Base-by-base conservation (phyloP, 208 protist genomes). In the Trypanosoma grayi region DNA sequence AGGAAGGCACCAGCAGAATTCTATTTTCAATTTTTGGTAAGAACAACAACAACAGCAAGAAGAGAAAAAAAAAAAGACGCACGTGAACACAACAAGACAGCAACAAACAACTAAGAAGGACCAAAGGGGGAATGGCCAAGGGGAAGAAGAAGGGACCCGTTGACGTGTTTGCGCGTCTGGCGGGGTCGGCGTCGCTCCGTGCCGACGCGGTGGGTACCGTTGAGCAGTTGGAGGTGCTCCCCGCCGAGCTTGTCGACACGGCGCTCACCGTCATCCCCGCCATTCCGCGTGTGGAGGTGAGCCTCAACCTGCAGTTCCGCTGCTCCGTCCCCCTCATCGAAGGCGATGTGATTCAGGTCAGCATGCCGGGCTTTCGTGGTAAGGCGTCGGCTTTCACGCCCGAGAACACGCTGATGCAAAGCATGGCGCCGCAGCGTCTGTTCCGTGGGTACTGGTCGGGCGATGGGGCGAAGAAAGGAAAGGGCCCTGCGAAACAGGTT, bases 401-500 rank as follows among this genome's bases (percentile, higher is more conserved):
- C n/a, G 66, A 82, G 64, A 57, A 33, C 11, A 28, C 56, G 16
- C 25, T 28, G 4, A 31, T 47, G 30, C 57, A 66, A 37, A 41
- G 20, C n/a, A 52, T 40, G 37, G 41, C 41, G 18, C 51, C 66
- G 41, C 55, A 70, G 22, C 60, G 68, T 27, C 64, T 65, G 70
- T 92, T 95, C 53, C 72, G 56, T 4, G 89, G 72, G 1, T 92
- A 82, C 70, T 95, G 89, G 85, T 80, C 81, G 0, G 89, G 89
- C 30, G 82, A 86, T 10, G 77, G 73, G 9, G 66, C 40, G 18
- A 83, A 79, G 39, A 79, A 78, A 58, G 55, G 47, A 7, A 83
- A 83, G 24, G 69, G 73, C 1, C 75, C 83, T 24, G 72, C 75
- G 33, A 83, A 85, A 73, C 85, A 95, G 70, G 59, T 74, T 18